phyloP scores from a whole-genome alignment of 345 rosid genomes.

The Cardiospermum halicacabum region DNA sequence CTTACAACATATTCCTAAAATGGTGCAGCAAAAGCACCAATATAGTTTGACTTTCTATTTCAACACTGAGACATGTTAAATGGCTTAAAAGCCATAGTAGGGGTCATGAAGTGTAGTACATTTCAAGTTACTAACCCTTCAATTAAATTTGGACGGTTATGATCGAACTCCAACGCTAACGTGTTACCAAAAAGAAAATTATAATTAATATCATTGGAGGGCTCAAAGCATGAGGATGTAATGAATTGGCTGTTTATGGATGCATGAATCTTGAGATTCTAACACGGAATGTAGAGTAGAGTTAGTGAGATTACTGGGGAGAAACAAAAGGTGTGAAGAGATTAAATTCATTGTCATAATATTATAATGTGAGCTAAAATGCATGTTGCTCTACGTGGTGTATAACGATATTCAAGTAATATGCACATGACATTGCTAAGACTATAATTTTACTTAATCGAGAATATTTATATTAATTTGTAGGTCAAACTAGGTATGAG shows the following conservation, averaged over 20 bases:
- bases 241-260: background rate
- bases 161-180: slow-evolving; percentile 16
- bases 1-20: slow-evolving; percentile 4
- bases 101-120: background rate
- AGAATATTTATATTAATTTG: background rate
- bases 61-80: background rate
- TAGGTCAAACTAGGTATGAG: slow-evolving; percentile 13
- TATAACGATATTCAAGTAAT: background rate
- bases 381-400: background rate
- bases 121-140: background rate
- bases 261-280: slow-evolving; percentile 18
- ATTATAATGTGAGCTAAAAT: slow-evolving; percentile 3
- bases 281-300: background rate
- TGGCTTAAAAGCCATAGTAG: background rate
- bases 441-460: slow-evolving; percentile 6
- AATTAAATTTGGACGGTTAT: slow-evolving; percentile 26
- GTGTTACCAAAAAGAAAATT: background rate
- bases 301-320: no score
- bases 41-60: slow-evolving; percentile 4
- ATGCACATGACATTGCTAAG: slow-evolving; percentile 1
- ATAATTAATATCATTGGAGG: slow-evolving; percentile 2
- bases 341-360: no score
- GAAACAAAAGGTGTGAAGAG: no score
- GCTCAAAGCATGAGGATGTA: slow-evolving; percentile 9
- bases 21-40: background rate